A percentile compares a stretch with the other conserved stretches of the same genome.
Conservation (phyloP, 1,284 basidiomycete species). For the Butyriboletus appendiculatus region DNA sequence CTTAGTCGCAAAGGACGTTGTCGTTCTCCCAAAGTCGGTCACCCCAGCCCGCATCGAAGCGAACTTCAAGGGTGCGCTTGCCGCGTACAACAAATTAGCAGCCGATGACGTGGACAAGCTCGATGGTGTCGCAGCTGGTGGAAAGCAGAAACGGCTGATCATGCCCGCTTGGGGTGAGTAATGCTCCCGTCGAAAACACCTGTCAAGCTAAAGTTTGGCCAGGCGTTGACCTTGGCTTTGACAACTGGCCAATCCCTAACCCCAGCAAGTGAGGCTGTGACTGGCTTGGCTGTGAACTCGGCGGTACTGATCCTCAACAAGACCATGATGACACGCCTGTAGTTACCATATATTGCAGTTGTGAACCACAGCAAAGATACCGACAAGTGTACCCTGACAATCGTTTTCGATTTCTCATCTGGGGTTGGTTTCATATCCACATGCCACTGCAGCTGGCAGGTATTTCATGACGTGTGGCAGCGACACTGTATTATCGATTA, state of each 20-base stretch:
- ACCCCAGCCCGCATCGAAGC: conserved; percentile 71
- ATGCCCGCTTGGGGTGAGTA: conserved; percentile 69
- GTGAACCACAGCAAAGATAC: not conserved
- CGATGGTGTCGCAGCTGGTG: conserved; percentile 65
- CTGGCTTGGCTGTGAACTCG: not conserved
- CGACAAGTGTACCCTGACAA: not conserved
- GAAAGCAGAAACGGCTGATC: conserved; percentile 69
- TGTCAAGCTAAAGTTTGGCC: conserved; percentile 9
- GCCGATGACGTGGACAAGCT: conserved; percentile 62
- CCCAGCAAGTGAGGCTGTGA: conserved; percentile 6
- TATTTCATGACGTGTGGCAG: not conserved
- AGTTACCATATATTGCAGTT: not conserved
- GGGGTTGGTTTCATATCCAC: not conserved
- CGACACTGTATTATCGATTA: not conserved
- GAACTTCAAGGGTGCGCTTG: conserved; percentile 61
- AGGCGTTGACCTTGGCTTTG: conserved; percentile 71
- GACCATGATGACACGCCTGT: not conserved
- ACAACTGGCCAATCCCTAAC: conserved; percentile 51
- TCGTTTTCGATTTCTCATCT: conserved; percentile 1
- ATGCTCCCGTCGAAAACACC: not conserved
- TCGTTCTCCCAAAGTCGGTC: conserved; percentile 78
- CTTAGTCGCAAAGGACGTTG: conserved; percentile 61
- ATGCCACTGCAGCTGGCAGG: not conserved
- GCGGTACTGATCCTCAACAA: not conserved
- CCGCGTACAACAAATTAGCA: conserved; percentile 52